Conservation (phyloP, 1,284 basidiomycete genomes). For the Boletellus deceptivus region DNA sequence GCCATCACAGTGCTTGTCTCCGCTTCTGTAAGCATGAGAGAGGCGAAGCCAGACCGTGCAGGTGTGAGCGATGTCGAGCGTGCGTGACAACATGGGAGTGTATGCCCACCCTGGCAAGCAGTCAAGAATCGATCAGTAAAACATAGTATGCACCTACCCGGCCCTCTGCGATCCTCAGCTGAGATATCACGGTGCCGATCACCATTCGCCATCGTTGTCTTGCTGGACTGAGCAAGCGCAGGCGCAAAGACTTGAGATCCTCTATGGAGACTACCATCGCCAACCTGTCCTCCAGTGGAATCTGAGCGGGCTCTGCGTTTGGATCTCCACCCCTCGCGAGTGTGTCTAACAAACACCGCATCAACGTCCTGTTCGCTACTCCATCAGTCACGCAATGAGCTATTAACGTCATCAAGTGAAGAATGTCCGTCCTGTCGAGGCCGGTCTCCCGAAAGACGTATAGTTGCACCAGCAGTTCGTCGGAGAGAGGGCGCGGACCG, state of each 20-base stretch:
- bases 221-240: constrained; percentile 31
- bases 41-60: constrained; percentile 33
- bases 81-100: not conserved
- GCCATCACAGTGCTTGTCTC: constrained; percentile 31
- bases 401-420: constrained; percentile 20
- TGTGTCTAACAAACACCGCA: constrained; percentile 40
- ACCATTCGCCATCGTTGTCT: constrained; percentile 47
- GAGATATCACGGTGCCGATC: constrained; percentile 40
- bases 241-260: constrained; percentile 35
- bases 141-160: constrained; percentile 18
- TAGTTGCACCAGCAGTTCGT: constrained; percentile 16
- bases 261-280: constrained; percentile 40
- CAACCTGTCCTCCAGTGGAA: constrained; percentile 39
- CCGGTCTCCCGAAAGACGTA: constrained; percentile 1
- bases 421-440: not conserved
- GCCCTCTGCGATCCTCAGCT: constrained; percentile 24
- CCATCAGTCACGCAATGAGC: constrained; percentile 21
- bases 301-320: not conserved
- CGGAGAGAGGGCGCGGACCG: constrained; percentile 20
- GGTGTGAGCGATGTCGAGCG: constrained; percentile 37
- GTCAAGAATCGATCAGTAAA: not conserved
- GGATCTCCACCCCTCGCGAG: not conserved
- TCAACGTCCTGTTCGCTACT: constrained; percentile 9
- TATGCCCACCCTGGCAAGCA: not conserved
- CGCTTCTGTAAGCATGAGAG: constrained; percentile 26